Evolutionary conservation across 495 filamentous ascomycete genomes (phyloP).

Genomic region (Umbilicaria muhlenbergii): DNA sequence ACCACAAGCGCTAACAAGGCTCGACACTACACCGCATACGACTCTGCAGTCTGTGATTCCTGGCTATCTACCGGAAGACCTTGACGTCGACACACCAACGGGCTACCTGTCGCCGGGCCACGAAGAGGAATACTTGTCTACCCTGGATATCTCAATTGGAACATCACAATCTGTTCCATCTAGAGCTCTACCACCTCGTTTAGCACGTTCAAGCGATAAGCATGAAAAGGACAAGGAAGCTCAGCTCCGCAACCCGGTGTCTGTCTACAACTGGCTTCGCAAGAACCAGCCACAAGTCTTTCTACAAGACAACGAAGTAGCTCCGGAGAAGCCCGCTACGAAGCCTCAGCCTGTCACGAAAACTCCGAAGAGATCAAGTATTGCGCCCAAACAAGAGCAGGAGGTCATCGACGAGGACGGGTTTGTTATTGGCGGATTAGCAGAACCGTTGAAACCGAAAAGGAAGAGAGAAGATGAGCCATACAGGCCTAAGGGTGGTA

Average conservation of each 20-base stretch:
- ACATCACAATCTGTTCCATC: background rate
- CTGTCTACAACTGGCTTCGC: conserved; percentile 82
- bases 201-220: conserved; percentile 12
- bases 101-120: conserved; percentile 57
- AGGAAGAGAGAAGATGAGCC: conserved; percentile 49
- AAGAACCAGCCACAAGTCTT: conserved; percentile 71
- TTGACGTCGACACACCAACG: conserved; percentile 7
- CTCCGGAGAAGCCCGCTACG: conserved; percentile 40
- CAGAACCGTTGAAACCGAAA: conserved; percentile 22
- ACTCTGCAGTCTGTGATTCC: conserved; percentile 3
- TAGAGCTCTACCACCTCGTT: background rate
- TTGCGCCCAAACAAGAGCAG: conserved; percentile 18
- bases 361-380: background rate
- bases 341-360: conserved; percentile 20
- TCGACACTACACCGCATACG: conserved; percentile 7
- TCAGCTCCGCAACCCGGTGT: conserved; percentile 59
- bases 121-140: conserved; percentile 62
- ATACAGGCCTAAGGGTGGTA: conserved; percentile 56
- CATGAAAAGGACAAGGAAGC: conserved; percentile 38
- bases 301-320: conserved; percentile 60
- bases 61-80: conserved; percentile 13
- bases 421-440: conserved; percentile 24
- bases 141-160: conserved; percentile 51
- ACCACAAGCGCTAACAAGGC: background rate
- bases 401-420: conserved; percentile 39